phyloP scores from a whole-genome alignment of 2,329 filamentous ascomycete species.

The Leptosphaerulina australis region DNA sequence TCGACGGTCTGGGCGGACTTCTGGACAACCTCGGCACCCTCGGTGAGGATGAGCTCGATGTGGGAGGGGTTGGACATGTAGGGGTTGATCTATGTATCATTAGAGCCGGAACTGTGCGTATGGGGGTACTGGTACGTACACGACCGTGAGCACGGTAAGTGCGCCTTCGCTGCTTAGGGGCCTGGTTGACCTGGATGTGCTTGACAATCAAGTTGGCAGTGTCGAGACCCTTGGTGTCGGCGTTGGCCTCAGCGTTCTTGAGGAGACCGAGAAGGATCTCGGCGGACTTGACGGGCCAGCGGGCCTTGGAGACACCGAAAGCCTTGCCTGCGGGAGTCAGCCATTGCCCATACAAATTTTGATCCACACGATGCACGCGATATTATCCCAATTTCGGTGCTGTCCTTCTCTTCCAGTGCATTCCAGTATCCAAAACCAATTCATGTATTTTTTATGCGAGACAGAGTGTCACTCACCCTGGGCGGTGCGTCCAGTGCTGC shows the following conservation, averaged over 20 bases:
- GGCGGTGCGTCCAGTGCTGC: conserved; percentile 91
- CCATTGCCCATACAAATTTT: conserved; percentile 12
- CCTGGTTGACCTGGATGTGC: conserved; percentile 99
- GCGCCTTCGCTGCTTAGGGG: conserved; percentile 97
- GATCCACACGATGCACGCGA: neutral
- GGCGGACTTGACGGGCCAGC: conserved; percentile 99
- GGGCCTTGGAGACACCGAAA: conserved; percentile 96
- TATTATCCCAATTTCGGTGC: neutral
- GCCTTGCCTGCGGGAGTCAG: conserved; percentile 77
- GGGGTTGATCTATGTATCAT: conserved; percentile 82
- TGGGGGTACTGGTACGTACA: conserved; percentile 68
- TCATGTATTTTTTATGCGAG: conserved; percentile 1
- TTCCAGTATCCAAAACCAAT: neutral
- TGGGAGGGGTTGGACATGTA: conserved; percentile 99
- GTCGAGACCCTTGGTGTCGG: conserved; percentile 62
- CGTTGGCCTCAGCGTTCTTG: conserved; percentile 54
- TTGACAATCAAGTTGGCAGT: conserved; percentile 97
- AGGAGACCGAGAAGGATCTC: conserved; percentile 97
- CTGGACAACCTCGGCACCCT: conserved; percentile 93
- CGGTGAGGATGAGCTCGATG: conserved; percentile 99
- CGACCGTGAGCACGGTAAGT: conserved; percentile 99
- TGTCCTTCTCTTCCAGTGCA: conserved; percentile 10
- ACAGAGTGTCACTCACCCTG: conserved; percentile 77
- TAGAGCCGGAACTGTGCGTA: conserved; percentile 11
- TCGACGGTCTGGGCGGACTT: conserved; percentile 76